phyloP scores from a whole-genome alignment of 2,329 filamentous ascomycete species.

The Hypoxylon sp. region DNA sequence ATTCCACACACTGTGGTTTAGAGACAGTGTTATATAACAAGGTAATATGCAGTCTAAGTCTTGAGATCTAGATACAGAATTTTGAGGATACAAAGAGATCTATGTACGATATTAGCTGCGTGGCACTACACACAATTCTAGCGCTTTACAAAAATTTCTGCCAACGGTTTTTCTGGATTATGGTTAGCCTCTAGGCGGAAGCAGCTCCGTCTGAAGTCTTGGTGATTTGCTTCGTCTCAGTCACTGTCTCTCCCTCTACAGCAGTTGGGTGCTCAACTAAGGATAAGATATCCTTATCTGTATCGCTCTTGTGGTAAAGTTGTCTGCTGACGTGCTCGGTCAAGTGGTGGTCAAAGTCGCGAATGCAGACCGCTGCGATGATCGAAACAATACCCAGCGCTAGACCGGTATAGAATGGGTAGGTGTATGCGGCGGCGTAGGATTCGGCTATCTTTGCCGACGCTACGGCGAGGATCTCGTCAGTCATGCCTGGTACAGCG shows the following conservation, averaged over 20 bases:
- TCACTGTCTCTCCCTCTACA: conserved; percentile 2
- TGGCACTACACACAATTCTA: conserved; percentile 13
- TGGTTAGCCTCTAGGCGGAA: conserved; percentile 1
- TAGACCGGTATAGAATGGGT: conserved; percentile 41
- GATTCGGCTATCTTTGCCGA: conserved; percentile 29
- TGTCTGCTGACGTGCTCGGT: conserved; percentile 41
- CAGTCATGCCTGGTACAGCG: conserved; percentile 43
- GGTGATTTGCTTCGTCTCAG: conserved; percentile 16
- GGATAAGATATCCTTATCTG: conserved; percentile 36
- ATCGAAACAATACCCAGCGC: conserved; percentile 36
- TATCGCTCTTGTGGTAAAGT: conserved; percentile 42
- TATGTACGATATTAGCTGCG: conserved; percentile 8
- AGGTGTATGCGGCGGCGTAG: conserved; percentile 41
- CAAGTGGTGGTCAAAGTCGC: conserved; percentile 44
- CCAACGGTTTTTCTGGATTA: neutral
- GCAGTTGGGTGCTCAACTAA: conserved; percentile 24
- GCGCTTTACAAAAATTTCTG: neutral
- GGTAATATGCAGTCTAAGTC: conserved; percentile 15
- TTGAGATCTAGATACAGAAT: conserved; percentile 15
- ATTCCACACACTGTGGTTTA: neutral
- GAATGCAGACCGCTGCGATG: conserved; percentile 30
- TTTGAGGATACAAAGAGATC: conserved; percentile 13
- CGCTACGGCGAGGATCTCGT: conserved; percentile 28
- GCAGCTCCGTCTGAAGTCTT: conserved; percentile 19
- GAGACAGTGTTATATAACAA: conserved; percentile 8